Conservation (phyloP, 2,329 filamentous ascomycete species). For the Immersiporthe knoxdaviesiana region DNA sequence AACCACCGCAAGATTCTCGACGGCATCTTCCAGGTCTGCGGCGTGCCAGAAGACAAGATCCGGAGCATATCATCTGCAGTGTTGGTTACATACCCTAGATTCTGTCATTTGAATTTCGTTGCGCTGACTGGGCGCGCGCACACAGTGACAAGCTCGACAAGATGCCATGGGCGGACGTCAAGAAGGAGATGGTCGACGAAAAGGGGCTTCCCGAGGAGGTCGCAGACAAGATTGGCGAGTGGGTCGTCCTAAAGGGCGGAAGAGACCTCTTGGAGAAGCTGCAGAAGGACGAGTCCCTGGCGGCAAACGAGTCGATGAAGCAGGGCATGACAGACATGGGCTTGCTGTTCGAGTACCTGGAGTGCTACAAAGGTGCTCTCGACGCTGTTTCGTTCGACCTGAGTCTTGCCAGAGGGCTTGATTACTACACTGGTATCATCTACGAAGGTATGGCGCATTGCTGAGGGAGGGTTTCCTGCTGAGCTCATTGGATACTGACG, state of each 20-base stretch:
- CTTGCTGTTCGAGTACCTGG: constrained; percentile 79
- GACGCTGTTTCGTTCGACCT: constrained; percentile 86
- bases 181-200: constrained; percentile 89
- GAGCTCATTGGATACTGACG: neutral
- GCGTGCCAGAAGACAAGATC: constrained; percentile 85
- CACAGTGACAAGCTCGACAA: constrained; percentile 88
- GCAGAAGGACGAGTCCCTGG: constrained; percentile 67
- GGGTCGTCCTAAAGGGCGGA: constrained; percentile 73
- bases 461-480: constrained; percentile 2
- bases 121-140: neutral
- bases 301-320: constrained; percentile 74
- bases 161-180: constrained; percentile 84
- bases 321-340: constrained; percentile 81
- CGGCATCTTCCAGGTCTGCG: constrained; percentile 87
- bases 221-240: constrained; percentile 86
- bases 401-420: constrained; percentile 81
- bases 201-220: constrained; percentile 78
- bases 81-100: neutral
- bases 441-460: constrained; percentile 33
- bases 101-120: neutral
- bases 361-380: constrained; percentile 69
- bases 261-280: constrained; percentile 72
- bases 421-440: constrained; percentile 70
- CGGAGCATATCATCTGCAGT: constrained; percentile 89
- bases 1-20: constrained; percentile 96